Percentiles rank a stretch among this genome's conserved stretches.
phyloP scores from a whole-genome alignment of 2,329 filamentous ascomycete species.

The Emericellopsis atlantica region DNA sequence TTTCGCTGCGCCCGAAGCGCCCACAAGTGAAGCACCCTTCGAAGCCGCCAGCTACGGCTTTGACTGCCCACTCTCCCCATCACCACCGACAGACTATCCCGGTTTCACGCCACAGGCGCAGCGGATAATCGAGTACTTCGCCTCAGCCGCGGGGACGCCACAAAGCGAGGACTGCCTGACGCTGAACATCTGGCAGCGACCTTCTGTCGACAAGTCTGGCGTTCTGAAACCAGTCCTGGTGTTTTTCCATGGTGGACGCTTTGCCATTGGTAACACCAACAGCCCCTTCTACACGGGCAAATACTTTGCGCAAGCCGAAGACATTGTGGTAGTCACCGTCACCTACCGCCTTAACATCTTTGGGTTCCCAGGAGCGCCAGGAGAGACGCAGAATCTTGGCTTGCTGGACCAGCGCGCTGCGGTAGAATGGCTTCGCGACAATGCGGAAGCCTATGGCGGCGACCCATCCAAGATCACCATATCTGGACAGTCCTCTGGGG shows the following conservation, averaged over 20 bases:
- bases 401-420: conserved; percentile 16
- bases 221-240: conserved; percentile 10
- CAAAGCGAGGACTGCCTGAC: conserved; percentile 20
- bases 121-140: background rate
- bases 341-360: conserved; percentile 32
- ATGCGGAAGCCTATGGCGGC: conserved; percentile 15
- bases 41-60: conserved; percentile 12
- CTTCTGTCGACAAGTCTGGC: conserved; percentile 10
- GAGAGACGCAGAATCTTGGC: conserved; percentile 10
- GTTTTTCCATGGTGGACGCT: conserved; percentile 23
- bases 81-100: conserved; percentile 22
- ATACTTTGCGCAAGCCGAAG: conserved; percentile 15
- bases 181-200: conserved; percentile 15
- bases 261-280: conserved; percentile 25
- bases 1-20: conserved; percentile 20
- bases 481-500: conserved; percentile 18
- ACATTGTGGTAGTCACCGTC: conserved; percentile 30
- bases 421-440: conserved; percentile 18
- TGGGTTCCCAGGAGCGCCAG: conserved; percentile 22
- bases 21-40: conserved; percentile 9
- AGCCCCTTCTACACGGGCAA: conserved; percentile 36
- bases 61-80: conserved; percentile 17
- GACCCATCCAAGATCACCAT: conserved; percentile 17
- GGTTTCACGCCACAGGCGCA: too few species aligned
- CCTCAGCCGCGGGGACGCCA: conserved; percentile 11